phyloP scores from a whole-genome alignment of 805 yeast genomes.

The Lachancea fermentati region DNA sequence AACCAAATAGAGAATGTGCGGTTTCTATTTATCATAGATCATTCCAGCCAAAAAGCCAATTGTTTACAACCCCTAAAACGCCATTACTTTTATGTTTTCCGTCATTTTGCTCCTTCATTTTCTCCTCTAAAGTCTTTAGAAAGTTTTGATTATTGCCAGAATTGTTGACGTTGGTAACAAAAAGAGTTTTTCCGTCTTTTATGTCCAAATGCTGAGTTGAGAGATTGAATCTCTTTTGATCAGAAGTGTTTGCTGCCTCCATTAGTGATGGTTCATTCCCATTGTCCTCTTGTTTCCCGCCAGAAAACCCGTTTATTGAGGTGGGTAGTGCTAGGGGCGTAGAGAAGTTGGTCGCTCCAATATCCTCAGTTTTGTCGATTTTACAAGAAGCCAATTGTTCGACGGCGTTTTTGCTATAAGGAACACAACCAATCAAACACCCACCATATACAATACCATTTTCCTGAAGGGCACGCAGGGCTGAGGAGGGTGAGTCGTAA shows the following conservation, averaged over 20 bases:
- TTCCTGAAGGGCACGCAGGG: conserved; percentile 78
- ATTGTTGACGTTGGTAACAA: conserved; percentile 25
- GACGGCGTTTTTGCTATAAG: conserved; percentile 55
- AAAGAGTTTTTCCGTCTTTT: conserved; percentile 40
- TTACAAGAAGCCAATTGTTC: conserved; percentile 48
- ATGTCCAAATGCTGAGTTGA: conserved; percentile 31
- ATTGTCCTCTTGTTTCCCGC: background rate
- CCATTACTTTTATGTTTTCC: conserved; percentile 17
- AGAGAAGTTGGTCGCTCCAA: conserved; percentile 21
- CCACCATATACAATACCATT: conserved; percentile 72
- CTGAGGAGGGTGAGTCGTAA: conserved; percentile 67
- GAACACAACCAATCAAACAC: conserved; percentile 58
- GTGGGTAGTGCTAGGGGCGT: background rate
- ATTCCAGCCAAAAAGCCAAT: conserved; percentile 53
- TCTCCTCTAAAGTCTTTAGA: conserved; percentile 25
- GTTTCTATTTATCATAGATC: conserved; percentile 34
- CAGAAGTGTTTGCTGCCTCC: conserved; percentile 12
- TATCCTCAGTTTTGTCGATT: conserved; percentile 28
- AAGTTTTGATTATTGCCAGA: conserved; percentile 20
- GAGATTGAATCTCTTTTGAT: conserved; percentile 8
- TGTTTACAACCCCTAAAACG: conserved; percentile 34
- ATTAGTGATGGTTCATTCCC: background rate
- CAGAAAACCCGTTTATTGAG: background rate
- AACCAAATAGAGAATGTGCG: too few relatives aligned
- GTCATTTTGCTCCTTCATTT: conserved; percentile 26